Evolutionary conservation across 2,329 filamentous ascomycete species (phyloP), one percentile per base, ranked within the genome.

Genomic region (Nemania serpens): DNA sequence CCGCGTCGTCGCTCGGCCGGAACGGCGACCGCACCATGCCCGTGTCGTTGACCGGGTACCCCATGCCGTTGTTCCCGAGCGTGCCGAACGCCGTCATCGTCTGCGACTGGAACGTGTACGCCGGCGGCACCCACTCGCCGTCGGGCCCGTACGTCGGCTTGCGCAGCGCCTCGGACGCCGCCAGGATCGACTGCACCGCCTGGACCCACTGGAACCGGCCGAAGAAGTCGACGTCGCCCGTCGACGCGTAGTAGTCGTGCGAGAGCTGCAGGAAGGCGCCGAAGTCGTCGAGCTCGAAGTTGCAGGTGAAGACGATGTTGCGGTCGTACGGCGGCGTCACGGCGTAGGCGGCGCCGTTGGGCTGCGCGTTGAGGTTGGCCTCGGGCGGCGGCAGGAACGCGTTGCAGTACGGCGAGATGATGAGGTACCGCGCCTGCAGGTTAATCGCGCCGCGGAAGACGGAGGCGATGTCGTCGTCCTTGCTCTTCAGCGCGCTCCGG

Each of bases 221-320:
- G 73, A 96, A 97, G 62, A 91, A 92, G 56, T 82, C 84, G 0
- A 81, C 84, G 39, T 93, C 93, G 0, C 82, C 82, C 0, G 92
- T 96, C 62, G 85, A 82, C 20, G 85, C 81, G 76, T 91, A 85
- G 78, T 96, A 97, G 70, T 95, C 86, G 65, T 91, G 90, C 1
- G 87, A 88, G 5, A 98, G 81, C 43, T 91, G 86, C 7, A 98
- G 81, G 75, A 97, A 97, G 33, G 92, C 88, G 0, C 93, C 92
- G 1, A 97, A 83, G 11, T 91, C 94, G 78, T 97, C 93, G 47
- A 97, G 86, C 77, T 97, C 94, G 75, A 95, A 97, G 76, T 97
- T 97, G 83, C 94, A 97, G 75, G 97, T 94, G 72, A 95, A 97
- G 0, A 96, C 93, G 39, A 88, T 82, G 1, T 81, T 80, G 1